These are phyloP conservation scores for Monilinia laxa DNA, from an alignment of 2,329 filamentous ascomycete species.

Conservation along the genomic window DNA sequence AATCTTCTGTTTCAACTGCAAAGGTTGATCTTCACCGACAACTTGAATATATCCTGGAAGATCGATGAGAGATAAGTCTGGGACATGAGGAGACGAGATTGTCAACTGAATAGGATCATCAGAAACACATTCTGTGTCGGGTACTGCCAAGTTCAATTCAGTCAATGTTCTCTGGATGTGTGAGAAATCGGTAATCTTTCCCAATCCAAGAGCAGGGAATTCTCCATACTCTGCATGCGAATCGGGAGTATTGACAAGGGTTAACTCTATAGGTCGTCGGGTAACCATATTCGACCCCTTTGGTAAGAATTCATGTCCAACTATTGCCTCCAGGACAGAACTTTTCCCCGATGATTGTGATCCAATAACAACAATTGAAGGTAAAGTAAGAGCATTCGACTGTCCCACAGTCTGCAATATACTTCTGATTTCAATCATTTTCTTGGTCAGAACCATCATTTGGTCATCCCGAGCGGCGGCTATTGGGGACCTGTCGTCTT, in stretches of 20 bases:
- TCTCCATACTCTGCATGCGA: slow-evolving; percentile 89
- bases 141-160: slow-evolving; percentile 90
- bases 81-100: slow-evolving; percentile 93
- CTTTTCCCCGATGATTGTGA: slow-evolving; percentile 98
- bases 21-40: slow-evolving; percentile 83
- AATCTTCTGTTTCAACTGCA: slow-evolving; percentile 93
- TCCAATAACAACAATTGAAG: slow-evolving; percentile 98
- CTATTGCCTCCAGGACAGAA: slow-evolving; percentile 93
- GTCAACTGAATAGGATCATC: slow-evolving; percentile 96
- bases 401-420: slow-evolving; percentile 91
- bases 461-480: slow-evolving; percentile 85
- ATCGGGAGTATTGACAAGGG: slow-evolving; percentile 90
- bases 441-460: slow-evolving; percentile 99
- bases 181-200: slow-evolving; percentile 86
- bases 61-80: slow-evolving; percentile 93
- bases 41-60: slow-evolving; percentile 98
- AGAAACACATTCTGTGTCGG: slow-evolving; percentile 86
- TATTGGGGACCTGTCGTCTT: slow-evolving; percentile 63
- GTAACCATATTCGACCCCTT: slow-evolving; percentile 99
- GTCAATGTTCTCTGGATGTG: slow-evolving; percentile 92
- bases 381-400: slow-evolving; percentile 81
- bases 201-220: slow-evolving; percentile 86
- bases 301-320: slow-evolving; percentile 94
- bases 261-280: slow-evolving; percentile 90
- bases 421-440: slow-evolving; percentile 98